Evolutionary conservation across 2,329 filamentous ascomycete species (phyloP).

Genomic region (Sporothrix euskadiensis): DNA sequence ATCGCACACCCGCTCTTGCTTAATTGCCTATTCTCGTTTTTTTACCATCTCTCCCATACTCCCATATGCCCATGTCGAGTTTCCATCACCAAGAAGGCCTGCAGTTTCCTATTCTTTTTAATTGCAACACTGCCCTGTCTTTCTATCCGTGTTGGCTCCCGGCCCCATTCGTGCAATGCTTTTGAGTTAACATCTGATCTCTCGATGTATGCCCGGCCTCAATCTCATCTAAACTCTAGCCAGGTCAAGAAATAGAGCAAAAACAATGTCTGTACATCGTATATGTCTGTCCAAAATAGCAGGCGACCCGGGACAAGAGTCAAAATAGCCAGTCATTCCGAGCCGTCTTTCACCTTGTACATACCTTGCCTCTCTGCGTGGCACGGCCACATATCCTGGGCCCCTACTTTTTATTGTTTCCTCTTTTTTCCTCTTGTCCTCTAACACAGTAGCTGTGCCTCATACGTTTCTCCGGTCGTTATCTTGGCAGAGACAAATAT

Average conservation of each 20-base stretch:
- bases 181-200: not conserved
- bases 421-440: not conserved
- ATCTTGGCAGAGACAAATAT: not conserved
- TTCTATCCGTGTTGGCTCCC: not conserved
- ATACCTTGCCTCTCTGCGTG: not conserved
- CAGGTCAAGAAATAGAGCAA: not conserved
- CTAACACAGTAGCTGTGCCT: not conserved
- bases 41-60: not conserved
- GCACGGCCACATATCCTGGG: not conserved
- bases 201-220: not conserved
- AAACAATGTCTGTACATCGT: not conserved
- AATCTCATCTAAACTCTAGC: not conserved
- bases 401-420: not conserved
- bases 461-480: not conserved
- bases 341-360: not conserved
- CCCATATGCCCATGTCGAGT: not conserved
- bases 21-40: constrained; percentile 11
- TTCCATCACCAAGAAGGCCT: not conserved
- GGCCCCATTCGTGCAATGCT: not conserved
- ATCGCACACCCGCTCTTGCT: not conserved
- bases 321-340: not conserved
- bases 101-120: too few species aligned
- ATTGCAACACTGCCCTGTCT: not conserved
- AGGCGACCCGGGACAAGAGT: not conserved
- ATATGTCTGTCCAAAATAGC: not conserved